Evolutionary conservation across 805 yeast genomes (phyloP).

Genomic region (Hemisphaericaspora nanyangensis): DNA sequence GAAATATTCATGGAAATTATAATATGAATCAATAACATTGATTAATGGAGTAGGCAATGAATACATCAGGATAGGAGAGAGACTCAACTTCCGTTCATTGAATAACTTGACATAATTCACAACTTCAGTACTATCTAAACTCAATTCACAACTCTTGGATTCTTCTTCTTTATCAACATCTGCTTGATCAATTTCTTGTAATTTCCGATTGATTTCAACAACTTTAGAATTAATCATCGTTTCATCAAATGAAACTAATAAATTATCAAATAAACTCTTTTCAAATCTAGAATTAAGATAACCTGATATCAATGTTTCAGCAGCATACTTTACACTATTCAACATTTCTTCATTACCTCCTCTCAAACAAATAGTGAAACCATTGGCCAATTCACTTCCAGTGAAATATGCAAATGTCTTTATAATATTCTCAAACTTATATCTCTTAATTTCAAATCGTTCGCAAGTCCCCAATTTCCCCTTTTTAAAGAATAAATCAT

Average conservation of each 20-base stretch:
- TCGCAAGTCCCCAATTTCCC: constrained; percentile 68
- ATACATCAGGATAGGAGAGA: constrained; percentile 81
- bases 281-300: constrained; percentile 80
- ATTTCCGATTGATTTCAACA: constrained; percentile 8
- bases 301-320: constrained; percentile 76
- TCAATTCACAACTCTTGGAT: constrained; percentile 15
- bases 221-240: constrained; percentile 5
- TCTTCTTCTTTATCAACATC: constrained; percentile 7
- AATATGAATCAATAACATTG: constrained; percentile 53
- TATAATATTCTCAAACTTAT: constrained; percentile 47
- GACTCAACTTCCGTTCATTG: constrained; percentile 57
- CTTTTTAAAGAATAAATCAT: constrained; percentile 66
- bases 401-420: constrained; percentile 76
- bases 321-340: constrained; percentile 67
- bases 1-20: constrained; percentile 21
- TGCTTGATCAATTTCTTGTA: constrained; percentile 7
- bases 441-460: constrained; percentile 67
- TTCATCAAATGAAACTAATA: constrained; percentile 12
- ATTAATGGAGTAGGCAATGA: constrained; percentile 62
- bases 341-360: constrained; percentile 67
- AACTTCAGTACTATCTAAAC: constrained; percentile 30
- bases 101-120: constrained; percentile 35
- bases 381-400: constrained; percentile 70
- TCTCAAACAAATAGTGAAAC: constrained; percentile 82
- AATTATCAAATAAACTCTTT: constrained; percentile 30